phyloP scores from a whole-genome alignment of 2,329 filamentous ascomycete genomes.

The Metarhizium sp. region DNA sequence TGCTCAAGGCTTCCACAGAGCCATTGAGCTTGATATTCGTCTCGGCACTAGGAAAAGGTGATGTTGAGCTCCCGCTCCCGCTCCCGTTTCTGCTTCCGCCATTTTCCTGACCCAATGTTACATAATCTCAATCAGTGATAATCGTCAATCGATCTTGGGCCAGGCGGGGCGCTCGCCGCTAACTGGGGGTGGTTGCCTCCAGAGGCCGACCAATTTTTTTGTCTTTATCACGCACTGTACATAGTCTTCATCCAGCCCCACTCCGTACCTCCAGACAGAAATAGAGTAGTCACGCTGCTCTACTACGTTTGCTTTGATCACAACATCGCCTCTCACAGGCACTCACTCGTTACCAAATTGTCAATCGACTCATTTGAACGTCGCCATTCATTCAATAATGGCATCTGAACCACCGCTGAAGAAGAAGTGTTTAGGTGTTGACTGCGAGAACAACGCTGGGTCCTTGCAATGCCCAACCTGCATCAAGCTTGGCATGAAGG shows the following conservation, averaged over 20 bases:
- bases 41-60: no score
- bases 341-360: neutral
- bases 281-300: neutral
- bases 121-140: no score
- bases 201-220: no score
- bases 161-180: no score
- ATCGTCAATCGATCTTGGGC: no score
- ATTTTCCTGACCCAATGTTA: no score
- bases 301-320: neutral
- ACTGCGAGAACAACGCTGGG: slow-evolving; percentile 81
- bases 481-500: slow-evolving; percentile 75
- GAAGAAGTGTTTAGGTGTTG: slow-evolving; percentile 68
- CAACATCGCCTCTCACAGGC: neutral
- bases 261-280: neutral
- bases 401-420: slow-evolving; percentile 41
- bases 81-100: neutral
- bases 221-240: no score
- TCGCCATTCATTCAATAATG: slow-evolving; percentile 19
- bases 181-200: no score
- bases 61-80: no score
- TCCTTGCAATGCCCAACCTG: slow-evolving; percentile 90
- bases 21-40: no score
- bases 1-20: no score
- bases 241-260: neutral
- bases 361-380: neutral